phyloP scores from a whole-genome alignment of 2,329 filamentous ascomycete genomes.

The Knufia petricola region DNA sequence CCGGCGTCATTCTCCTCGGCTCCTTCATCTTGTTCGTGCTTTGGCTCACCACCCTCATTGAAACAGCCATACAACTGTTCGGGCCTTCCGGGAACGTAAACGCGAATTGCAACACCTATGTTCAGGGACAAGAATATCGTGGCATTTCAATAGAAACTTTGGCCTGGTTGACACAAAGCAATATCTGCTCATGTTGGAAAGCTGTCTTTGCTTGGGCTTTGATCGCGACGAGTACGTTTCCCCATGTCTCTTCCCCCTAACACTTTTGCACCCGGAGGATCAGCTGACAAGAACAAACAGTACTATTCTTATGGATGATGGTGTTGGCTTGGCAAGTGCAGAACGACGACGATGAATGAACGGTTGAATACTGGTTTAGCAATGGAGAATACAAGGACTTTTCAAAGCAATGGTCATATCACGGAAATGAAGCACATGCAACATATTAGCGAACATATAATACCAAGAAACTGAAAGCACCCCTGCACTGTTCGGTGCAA shows the following conservation, averaged over 20 bases:
- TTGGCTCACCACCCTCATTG: slow-evolving; percentile 53
- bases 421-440: not conserved
- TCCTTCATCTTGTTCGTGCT: slow-evolving; percentile 54
- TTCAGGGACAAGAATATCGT: slow-evolving; percentile 36
- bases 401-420: not conserved
- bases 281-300: slow-evolving; percentile 24
- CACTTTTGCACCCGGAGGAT: not conserved
- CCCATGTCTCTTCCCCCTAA: too few species aligned
- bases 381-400: not conserved
- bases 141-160: slow-evolving; percentile 47
- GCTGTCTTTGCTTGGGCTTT: slow-evolving; percentile 56
- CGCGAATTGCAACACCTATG: slow-evolving; percentile 49
- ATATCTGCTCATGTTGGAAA: slow-evolving; percentile 55
- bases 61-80: slow-evolving; percentile 54
- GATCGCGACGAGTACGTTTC: slow-evolving; percentile 33
- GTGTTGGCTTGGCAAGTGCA: slow-evolving; percentile 51
- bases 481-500: too few species aligned
- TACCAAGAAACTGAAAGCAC: too few species aligned
- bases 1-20: slow-evolving; percentile 49
- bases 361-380: not conserved
- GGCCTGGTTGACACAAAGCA: slow-evolving; percentile 53
- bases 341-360: slow-evolving; percentile 33
- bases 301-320: slow-evolving; percentile 60
- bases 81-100: slow-evolving; percentile 47
- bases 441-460: not conserved